These are phyloP conservation scores for Colletotrichum euphorbiae DNA, from an alignment of 2,329 filamentous ascomycete species.

Conservation along the genomic window DNA sequence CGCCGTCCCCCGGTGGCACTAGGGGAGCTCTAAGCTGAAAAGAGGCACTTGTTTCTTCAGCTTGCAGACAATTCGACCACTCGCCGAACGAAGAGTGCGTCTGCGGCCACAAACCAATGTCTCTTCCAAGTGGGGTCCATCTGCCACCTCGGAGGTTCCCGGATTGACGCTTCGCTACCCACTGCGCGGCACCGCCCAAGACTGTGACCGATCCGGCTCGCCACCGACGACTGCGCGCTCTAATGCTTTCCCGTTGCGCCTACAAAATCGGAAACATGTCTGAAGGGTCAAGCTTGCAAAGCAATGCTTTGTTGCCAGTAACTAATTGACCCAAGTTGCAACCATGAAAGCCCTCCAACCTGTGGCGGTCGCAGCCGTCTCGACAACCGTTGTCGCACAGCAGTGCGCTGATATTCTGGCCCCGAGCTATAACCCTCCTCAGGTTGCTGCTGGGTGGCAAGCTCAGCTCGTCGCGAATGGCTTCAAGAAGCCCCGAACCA, in stretches of 20 bases:
- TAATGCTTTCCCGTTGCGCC: neutral
- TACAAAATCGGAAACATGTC: neutral
- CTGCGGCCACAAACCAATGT: slow-evolving; percentile 1
- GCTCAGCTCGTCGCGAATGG: slow-evolving; percentile 57
- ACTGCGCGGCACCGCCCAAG: neutral
- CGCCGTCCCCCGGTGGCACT: slow-evolving; percentile 19
- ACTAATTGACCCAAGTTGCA: neutral
- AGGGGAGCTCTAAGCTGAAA: slow-evolving; percentile 22
- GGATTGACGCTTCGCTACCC: slow-evolving; percentile 14
- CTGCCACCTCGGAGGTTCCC: slow-evolving; percentile 2
- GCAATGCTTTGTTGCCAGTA: neutral
- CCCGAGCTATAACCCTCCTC: slow-evolving; percentile 51
- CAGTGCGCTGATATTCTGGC: slow-evolving; percentile 51
- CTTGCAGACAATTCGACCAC: slow-evolving; percentile 30
- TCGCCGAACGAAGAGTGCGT: neutral
- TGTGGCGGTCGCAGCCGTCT: slow-evolving; percentile 14
- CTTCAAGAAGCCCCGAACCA: slow-evolving; percentile 56
- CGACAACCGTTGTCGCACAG: slow-evolving; percentile 31
- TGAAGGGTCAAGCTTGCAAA: neutral
- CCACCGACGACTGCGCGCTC: neutral
- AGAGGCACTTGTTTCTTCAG: slow-evolving; percentile 8
- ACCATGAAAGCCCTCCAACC: slow-evolving; percentile 30
- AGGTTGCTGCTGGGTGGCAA: slow-evolving; percentile 56
- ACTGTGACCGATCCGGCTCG: slow-evolving; percentile 6
- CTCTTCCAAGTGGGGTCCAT: slow-evolving; percentile 22